Base-by-base conservation (phyloP, 352 stramenopile genomes). In the Lagenidium giganteum region DNA sequence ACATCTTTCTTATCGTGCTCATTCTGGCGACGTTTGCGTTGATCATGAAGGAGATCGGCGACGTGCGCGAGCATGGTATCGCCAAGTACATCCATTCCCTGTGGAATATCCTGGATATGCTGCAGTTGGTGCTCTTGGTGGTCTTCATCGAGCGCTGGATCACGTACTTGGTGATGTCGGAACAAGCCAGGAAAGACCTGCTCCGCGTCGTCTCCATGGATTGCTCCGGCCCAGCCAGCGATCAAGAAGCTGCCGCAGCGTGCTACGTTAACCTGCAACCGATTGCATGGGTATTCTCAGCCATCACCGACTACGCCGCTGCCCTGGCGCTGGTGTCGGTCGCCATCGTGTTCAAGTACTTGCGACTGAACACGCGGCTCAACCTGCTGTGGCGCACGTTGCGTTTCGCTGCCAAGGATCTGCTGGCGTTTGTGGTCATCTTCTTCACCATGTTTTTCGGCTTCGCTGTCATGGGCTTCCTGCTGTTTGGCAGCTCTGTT, bases 291-390 rank as follows among this genome's bases (percentile, higher is more conserved):
- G 52, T 67, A 8, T 75, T 76, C 30, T 47, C 60, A 12, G 52
- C 62, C 13, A 58, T 87, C 14, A 86, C 54, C 22, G 83, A 90
- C 40, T 77, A 67, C 28, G 69, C 69, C 5, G 70, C 78, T 12
- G 57, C 54, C 14, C 59, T 91, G 5, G 66, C 73, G 24, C 46
- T 91, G 7, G 70, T 87, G 23, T 84, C 70, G 0, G 67, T 91
- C 18, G 73, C 74, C 0, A 91, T 91, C 41, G 73, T 91, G 28
- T 91, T 88, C 61, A 91, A 91, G 64, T 91, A 88, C 32, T 47
- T 91, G 38, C 70, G 76, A 5, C 42, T 88, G 8, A 88, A 88
- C 45, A 82, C 73, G 34, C 72, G 75, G 1, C 54, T 88, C 17
- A 90, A 88, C 37, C 49, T 90, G 44, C 56, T 90, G n/a, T 90